phyloP scores from a whole-genome alignment of 345 rosid species.

The Aethionema arabicum region DNA sequence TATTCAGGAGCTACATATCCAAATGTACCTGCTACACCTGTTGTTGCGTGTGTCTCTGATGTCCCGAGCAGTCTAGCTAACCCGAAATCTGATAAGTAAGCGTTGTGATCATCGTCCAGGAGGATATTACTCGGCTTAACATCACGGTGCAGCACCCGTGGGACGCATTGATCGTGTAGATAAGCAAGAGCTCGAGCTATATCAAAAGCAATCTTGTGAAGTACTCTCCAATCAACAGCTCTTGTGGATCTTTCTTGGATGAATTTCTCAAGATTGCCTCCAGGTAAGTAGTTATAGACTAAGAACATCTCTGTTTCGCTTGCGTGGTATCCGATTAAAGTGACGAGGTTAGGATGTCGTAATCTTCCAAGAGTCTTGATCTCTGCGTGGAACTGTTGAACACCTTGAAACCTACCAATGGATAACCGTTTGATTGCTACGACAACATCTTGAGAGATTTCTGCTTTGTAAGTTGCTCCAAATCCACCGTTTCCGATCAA shows the following conservation, averaged over 20 bases:
- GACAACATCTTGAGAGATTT: constrained; percentile 45
- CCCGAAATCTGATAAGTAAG: constrained; percentile 89
- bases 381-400: constrained; percentile 61
- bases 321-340: constrained; percentile 58
- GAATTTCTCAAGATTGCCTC: constrained; percentile 61
- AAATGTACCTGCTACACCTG: constrained; percentile 93
- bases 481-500: constrained; percentile 66
- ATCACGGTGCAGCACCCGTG: constrained; percentile 90
- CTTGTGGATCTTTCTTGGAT: constrained; percentile 51
- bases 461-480: constrained; percentile 70
- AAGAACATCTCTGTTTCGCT: constrained; percentile 67
- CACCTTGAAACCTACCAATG: constrained; percentile 56
- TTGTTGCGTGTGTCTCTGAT: constrained; percentile 95
- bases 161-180: constrained; percentile 81
- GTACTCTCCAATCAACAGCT: constrained; percentile 62
- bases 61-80: constrained; percentile 87
- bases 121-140: constrained; percentile 94
- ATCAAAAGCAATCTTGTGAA: constrained; percentile 86
- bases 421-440: constrained; percentile 60
- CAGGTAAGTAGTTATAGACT: constrained; percentile 57
- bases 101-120: constrained; percentile 71
- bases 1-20: constrained; percentile 97
- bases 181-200: constrained; percentile 86
- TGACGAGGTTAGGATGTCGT: constrained; percentile 58
- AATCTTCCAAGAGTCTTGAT: constrained; percentile 55